Conservation (phyloP, 2,329 filamentous ascomycete species). For the Cladophialophora exuberans region DNA sequence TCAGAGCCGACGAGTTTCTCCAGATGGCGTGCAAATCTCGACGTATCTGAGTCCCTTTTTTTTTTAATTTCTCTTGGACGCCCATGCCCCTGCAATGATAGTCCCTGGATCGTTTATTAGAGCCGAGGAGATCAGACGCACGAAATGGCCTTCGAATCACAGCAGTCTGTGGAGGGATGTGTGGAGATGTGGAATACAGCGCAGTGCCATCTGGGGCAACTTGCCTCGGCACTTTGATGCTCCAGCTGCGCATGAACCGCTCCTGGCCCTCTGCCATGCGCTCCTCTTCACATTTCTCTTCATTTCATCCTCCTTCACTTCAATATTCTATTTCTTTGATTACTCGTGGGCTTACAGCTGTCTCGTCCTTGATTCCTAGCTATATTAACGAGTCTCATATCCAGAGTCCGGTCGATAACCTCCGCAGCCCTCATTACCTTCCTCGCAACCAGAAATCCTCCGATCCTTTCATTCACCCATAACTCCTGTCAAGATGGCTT, state of each 20-base stretch:
- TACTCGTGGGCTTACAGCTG: constrained; percentile 11
- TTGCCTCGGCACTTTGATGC: constrained; percentile 24
- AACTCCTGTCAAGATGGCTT: constrained; percentile 30
- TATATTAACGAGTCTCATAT: too few species aligned
- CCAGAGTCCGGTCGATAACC: not conserved
- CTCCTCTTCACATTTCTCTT: not conserved
- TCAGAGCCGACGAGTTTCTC: too few species aligned
- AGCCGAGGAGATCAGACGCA: not conserved
- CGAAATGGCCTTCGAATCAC: not conserved
- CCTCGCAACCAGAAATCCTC: too few species aligned
- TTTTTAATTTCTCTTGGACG: too few species aligned
- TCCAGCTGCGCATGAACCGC: not conserved
- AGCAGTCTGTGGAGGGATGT: not conserved
- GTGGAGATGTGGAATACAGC: not conserved
- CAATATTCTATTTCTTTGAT: constrained; percentile 13
- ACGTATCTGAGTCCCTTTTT: not conserved
- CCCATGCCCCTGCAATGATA: too few species aligned
- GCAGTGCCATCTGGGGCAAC: not conserved
- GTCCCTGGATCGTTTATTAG: not conserved
- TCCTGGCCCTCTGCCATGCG: not conserved
- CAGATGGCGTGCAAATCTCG: not conserved
- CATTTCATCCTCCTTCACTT: constrained; percentile 1
- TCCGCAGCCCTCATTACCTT: too few species aligned
- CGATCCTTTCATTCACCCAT: too few species aligned
- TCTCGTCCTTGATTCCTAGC: not conserved